Evolutionary conservation across 148 eudicot genomes (phyloP).

Genomic region (Chenopodium album): DNA sequence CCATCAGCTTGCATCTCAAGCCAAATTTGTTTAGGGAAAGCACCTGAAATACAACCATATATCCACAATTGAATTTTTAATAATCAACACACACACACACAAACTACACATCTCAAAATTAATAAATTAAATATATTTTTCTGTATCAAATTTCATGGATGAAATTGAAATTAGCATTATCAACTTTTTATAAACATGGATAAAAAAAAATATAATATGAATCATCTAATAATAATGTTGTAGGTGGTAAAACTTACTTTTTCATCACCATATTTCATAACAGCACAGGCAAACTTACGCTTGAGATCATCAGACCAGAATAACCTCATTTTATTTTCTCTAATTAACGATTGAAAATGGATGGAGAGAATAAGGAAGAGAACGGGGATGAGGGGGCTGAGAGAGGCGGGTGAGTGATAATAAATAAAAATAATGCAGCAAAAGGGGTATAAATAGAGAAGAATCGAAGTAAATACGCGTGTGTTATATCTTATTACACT

Average conservation of each 20-base stretch:
- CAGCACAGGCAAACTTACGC: slow-evolving; percentile 4
- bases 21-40: slow-evolving; percentile 20
- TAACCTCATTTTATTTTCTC: background rate
- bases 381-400: background rate
- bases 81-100: too few relatives aligned
- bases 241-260: slow-evolving; percentile 16
- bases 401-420: slow-evolving; percentile 1
- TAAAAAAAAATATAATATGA: too few relatives aligned
- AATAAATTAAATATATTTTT: too few relatives aligned
- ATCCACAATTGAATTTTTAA: background rate
- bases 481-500: too few relatives aligned
- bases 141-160: too few relatives aligned
- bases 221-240: background rate
- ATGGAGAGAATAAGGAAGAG: background rate
- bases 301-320: slow-evolving; percentile 21
- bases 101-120: too few relatives aligned
- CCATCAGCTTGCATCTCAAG: slow-evolving; percentile 12
- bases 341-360: too few relatives aligned
- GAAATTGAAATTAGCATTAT: too few relatives aligned
- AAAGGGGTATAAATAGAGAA: slow-evolving; percentile 14
- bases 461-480: background rate
- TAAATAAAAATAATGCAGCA: background rate
- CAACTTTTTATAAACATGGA: too few relatives aligned
- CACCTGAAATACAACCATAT: slow-evolving; percentile 15
- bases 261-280: slow-evolving; percentile 24